Evolutionary conservation across 805 yeast genomes (phyloP).

Genomic region (Cyberlindnera petersonii): DNA sequence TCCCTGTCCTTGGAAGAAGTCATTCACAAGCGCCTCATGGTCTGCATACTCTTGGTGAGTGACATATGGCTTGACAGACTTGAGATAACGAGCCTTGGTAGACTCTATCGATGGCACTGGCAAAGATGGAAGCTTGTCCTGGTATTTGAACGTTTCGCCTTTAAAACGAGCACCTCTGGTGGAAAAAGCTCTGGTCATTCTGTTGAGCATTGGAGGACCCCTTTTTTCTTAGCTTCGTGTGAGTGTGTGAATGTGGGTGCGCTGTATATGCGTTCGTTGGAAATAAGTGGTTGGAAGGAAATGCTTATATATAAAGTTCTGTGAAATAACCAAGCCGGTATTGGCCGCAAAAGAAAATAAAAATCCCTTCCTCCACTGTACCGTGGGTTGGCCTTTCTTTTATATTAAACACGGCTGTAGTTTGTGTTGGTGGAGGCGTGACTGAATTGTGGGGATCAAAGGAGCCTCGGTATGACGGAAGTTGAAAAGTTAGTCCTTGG

Average conservation of each 20-base stretch:
- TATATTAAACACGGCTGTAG: background rate
- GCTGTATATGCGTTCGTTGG: too few species aligned
- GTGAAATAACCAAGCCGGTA: too few species aligned
- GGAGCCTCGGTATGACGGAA: conserved; percentile 12
- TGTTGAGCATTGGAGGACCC: conserved; percentile 22
- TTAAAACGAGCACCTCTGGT: conserved; percentile 30
- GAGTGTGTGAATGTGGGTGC: too few species aligned
- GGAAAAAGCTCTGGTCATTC: conserved; percentile 28
- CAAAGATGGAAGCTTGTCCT: conserved; percentile 69
- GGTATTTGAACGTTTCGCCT: conserved; percentile 72
- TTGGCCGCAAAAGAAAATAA: too few species aligned
- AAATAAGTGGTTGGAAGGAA: too few species aligned
- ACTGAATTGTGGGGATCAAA: conserved; percentile 16
- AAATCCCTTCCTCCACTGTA: too few species aligned
- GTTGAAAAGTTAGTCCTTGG: background rate
- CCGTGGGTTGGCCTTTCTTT: too few species aligned
- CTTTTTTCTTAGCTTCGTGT: too few species aligned
- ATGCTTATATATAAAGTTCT: background rate
- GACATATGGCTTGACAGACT: conserved; percentile 65
- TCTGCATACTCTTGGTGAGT: conserved; percentile 49
- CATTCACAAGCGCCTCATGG: conserved; percentile 55
- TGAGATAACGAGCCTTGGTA: conserved; percentile 66
- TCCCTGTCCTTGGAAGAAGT: conserved; percentile 67
- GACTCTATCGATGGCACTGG: conserved; percentile 82
- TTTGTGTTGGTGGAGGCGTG: background rate